Percentiles rank a stretch among this genome's conserved stretches.
Evolutionary conservation across 805 yeast genomes (phyloP).

Genomic region (Barnettozyma sucrosica): DNA sequence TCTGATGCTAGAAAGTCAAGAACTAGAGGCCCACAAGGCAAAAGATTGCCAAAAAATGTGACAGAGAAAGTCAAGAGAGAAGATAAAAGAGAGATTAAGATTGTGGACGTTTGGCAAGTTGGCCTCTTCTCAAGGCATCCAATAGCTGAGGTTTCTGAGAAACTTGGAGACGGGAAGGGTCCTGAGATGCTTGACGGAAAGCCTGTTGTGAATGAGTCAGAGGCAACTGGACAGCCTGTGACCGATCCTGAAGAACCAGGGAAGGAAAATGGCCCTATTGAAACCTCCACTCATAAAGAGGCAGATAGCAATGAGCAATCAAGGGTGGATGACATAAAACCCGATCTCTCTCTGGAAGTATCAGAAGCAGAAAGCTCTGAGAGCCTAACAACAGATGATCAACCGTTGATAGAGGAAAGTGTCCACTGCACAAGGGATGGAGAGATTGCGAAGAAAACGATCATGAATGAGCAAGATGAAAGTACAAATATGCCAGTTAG

Average conservation of each 20-base stretch:
- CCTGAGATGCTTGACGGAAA: not conserved
- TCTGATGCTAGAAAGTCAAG: slow-evolving; percentile 43
- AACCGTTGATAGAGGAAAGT: not conserved
- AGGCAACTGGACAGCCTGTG: not conserved
- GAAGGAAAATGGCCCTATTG: not conserved
- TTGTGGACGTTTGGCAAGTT: slow-evolving; percentile 19
- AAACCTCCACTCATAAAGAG: not conserved
- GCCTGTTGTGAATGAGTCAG: not conserved
- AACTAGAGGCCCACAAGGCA: slow-evolving; percentile 70
- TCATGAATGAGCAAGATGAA: not conserved
- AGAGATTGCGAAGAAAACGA: not conserved
- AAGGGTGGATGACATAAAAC: not conserved
- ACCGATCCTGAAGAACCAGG: not conserved
- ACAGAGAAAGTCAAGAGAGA: slow-evolving; percentile 25
- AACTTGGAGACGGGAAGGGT: not conserved
- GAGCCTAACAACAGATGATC: not conserved
- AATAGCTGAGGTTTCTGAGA: not conserved
- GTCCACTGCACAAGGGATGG: not conserved
- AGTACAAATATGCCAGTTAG: not conserved
- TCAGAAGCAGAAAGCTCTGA: not conserved
- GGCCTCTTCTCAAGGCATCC: slow-evolving; percentile 8
- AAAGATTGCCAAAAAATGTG: slow-evolving; percentile 58
- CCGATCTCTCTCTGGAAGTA: not conserved
- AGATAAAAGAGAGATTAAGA: slow-evolving; percentile 21
- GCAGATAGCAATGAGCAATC: not conserved